Base-by-base conservation (phyloP, 2,329 filamentous ascomycete species). In the Dichotomopilus funicola region DNA sequence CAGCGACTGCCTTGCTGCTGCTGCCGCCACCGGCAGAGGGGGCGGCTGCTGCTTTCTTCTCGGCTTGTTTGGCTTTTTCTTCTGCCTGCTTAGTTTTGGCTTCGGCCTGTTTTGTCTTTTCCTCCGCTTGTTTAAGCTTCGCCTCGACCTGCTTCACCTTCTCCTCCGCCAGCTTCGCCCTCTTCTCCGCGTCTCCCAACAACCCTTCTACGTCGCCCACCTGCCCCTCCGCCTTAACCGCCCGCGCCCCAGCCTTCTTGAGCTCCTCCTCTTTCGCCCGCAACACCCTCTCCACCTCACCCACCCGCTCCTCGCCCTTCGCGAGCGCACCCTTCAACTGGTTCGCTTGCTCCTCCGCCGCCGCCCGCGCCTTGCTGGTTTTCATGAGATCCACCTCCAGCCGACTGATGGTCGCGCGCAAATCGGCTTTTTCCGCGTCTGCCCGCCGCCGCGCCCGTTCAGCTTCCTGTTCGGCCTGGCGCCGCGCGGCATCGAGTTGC, bases 321-420 rank as follows among this genome's bases (percentile, higher is more conserved):
- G 7, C 10, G 3, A 42, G 11, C 3, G 40, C 6, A 11, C 6
- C 40, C 11, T 42, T 13, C 6, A 42, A 12, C 40, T 42, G 6
- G 11, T 11, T 13, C 11, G 40, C 40, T 13, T 13, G 6, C 38
- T 64, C 62, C 44, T 71, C 47, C 0, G 54, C 58, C 12, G 60
- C 61, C 0, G 74, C 66, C 62, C 82, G 82, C 57, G 78, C 76
- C 65, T 85, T 86, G 64, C 78, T 81, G 44, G 78, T 77, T 74
- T 83, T 85, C 68, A 82, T 76, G 10, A 86, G 61, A 61, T 84
- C 80, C 37, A 81, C 78, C 66, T 88, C 80, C 12, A 90, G 71
- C 45, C 78, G 76, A 53, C 78, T 80, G 34, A 87, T 77, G 1
- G 76, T 83, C 31, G 77, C 78, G 63, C 79, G 79, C 10, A 88